Evolutionary conservation across 1,139 yeast genomes (phyloP).

Genomic region (Chernovozyma sophiae-reginae): DNA sequence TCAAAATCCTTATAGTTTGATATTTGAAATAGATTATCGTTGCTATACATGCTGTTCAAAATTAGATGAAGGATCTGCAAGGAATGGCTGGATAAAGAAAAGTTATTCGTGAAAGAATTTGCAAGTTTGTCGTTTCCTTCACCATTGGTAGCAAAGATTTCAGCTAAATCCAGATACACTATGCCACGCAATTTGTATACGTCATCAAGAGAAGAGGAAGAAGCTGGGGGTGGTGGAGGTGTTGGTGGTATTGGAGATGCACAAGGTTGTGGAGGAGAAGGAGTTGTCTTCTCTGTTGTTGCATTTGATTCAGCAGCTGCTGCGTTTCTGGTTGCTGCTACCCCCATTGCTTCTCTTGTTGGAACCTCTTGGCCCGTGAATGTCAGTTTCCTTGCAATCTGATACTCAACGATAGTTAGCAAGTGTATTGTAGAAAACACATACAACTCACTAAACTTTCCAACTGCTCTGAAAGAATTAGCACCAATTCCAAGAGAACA

Average conservation of each 20-base stretch:
- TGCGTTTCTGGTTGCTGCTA: no score
- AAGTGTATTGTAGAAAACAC: slow-evolving; percentile 25
- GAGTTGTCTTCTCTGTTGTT: no score
- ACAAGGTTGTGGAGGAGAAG: no score
- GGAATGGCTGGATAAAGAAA: background rate
- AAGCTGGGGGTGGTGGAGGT: no score
- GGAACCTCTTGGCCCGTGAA: no score
- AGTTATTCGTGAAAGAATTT: background rate
- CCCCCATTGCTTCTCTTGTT: no score
- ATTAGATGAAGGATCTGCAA: slow-evolving; percentile 2
- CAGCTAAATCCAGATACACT: slow-evolving; percentile 17
- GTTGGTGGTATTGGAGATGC: no score
- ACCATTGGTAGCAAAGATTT: no score
- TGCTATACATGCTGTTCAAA: slow-evolving; percentile 10
- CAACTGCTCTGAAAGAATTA: slow-evolving; percentile 12
- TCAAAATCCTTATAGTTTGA: background rate
- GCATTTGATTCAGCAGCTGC: no score
- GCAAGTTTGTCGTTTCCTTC: background rate
- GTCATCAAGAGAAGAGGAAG: slow-evolving; percentile 7
- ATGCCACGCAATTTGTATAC: slow-evolving; percentile 14
- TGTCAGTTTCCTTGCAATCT: no score
- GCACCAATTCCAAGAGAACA: slow-evolving; percentile 19
- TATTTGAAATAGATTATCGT: slow-evolving; percentile 16
- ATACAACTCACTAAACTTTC: slow-evolving; percentile 22
- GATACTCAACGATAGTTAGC: slow-evolving; percentile 22